These are phyloP conservation scores for Verticillium nonalfalfae DNA, from an alignment of 2,329 filamentous ascomycete genomes.

Conservation along the genomic window DNA sequence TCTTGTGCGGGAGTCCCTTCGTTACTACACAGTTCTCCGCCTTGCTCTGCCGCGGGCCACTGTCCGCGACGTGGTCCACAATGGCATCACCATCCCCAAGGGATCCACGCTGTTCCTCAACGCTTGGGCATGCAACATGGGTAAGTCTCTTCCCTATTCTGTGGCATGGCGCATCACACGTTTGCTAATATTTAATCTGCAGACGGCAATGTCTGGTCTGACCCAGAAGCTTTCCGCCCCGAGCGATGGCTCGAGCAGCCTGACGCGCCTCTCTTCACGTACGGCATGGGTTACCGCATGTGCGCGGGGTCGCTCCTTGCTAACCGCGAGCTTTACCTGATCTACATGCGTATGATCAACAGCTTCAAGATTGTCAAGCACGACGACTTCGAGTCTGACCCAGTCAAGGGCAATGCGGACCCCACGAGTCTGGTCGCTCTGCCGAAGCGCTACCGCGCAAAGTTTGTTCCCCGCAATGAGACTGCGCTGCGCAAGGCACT, in stretches of 20 bases:
- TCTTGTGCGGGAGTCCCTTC: constrained; percentile 54
- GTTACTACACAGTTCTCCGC: constrained; percentile 57
- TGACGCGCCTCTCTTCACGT: constrained; percentile 58
- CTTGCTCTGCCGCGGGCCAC: constrained; percentile 57
- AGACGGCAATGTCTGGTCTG: constrained; percentile 49
- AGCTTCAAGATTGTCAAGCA: constrained; percentile 52
- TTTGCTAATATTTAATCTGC: not conserved
- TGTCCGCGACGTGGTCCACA: constrained; percentile 51
- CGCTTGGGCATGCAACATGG: constrained; percentile 64
- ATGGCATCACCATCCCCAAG: constrained; percentile 51
- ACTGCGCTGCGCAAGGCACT: not conserved
- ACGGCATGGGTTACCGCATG: constrained; percentile 62
- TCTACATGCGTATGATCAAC: constrained; percentile 56
- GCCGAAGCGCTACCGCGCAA: constrained; percentile 50
- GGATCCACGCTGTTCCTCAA: constrained; percentile 61
- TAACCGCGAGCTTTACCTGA: constrained; percentile 58
- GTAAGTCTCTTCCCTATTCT: constrained; percentile 25
- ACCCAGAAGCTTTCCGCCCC: constrained; percentile 37
- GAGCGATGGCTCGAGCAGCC: constrained; percentile 59
- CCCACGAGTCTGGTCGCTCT: constrained; percentile 57
- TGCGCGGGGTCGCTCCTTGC: constrained; percentile 58
- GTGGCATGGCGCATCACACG: not conserved
- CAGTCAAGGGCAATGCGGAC: constrained; percentile 52
- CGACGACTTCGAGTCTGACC: constrained; percentile 51
- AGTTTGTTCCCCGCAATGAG: constrained; percentile 44